These are phyloP conservation scores for Eucalyptus leucophloia DNA, from an alignment of 345 rosid species.

Conservation along the genomic window DNA sequence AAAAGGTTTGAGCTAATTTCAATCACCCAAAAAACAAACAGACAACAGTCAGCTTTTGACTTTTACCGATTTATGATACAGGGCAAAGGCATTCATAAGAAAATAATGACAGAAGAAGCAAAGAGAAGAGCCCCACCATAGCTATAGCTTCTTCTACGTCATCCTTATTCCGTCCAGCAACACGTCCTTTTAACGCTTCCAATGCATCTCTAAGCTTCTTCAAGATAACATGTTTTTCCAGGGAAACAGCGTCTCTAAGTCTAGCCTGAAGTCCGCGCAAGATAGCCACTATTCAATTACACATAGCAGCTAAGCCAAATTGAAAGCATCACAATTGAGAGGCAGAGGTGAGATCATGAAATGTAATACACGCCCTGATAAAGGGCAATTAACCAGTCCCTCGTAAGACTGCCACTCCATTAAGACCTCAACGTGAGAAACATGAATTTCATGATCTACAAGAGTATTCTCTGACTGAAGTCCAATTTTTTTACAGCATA, in stretches of 20 bases:
- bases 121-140: constrained; percentile 45
- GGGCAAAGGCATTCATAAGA: not conserved
- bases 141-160: constrained; percentile 91
- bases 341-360: not conserved
- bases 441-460: not conserved
- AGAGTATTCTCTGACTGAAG: not conserved
- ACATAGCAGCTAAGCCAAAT: not conserved
- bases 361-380: not conserved
- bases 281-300: not conserved
- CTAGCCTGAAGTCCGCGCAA: constrained; percentile 54
- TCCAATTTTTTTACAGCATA: not conserved
- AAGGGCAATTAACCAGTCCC: not conserved
- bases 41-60: not conserved
- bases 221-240: constrained; percentile 95
- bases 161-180: constrained; percentile 89
- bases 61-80: not conserved
- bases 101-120: not conserved
- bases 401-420: not conserved
- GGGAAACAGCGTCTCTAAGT: constrained; percentile 80
- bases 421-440: not conserved
- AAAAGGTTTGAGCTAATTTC: not conserved
- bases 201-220: constrained; percentile 96
- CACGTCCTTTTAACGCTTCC: constrained; percentile 83
- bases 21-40: not conserved
- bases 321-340: not conserved